A percentile compares a stretch with the other conserved stretches of the same genome.
Conservation (phyloP, 257 asterid genomes). For the Jacaranda copaia region DNA sequence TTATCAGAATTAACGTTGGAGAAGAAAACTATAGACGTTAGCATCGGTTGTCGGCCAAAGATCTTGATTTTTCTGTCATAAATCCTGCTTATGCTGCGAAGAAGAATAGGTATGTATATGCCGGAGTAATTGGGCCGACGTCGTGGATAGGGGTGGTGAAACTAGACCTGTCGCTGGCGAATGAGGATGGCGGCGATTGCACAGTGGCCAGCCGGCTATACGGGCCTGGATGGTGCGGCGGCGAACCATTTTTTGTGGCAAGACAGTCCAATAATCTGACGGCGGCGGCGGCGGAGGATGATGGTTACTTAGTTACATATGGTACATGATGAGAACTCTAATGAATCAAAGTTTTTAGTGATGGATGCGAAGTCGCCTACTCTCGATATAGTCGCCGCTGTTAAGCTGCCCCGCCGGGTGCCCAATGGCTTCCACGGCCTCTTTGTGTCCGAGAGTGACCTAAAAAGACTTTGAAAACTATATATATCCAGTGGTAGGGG, state of each 20-base stretch:
- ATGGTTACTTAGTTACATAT: slow-evolving; percentile 62
- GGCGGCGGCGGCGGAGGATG: slow-evolving; percentile 50
- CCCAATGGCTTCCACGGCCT: slow-evolving; percentile 76
- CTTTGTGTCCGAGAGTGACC: slow-evolving; percentile 53
- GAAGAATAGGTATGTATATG: slow-evolving; percentile 34
- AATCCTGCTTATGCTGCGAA: slow-evolving; percentile 49
- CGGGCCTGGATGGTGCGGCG: slow-evolving; percentile 35
- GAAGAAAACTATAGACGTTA: slow-evolving; percentile 44
- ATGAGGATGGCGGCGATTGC: neutral
- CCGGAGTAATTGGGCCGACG: neutral
- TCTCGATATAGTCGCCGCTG: slow-evolving; percentile 62
- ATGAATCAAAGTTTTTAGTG: slow-evolving; percentile 60
- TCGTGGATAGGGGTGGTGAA: slow-evolving; percentile 42
- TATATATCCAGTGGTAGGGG: too few species aligned
- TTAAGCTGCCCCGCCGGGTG: slow-evolving; percentile 59
- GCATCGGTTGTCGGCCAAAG: slow-evolving; percentile 40
- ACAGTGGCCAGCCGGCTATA: slow-evolving; percentile 35
- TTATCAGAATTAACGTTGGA: slow-evolving; percentile 47
- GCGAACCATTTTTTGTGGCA: slow-evolving; percentile 48
- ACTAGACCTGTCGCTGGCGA: neutral
- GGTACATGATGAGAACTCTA: slow-evolving; percentile 57
- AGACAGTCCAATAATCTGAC: slow-evolving; percentile 37
- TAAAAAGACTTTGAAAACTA: slow-evolving; percentile 29
- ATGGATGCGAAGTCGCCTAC: slow-evolving; percentile 72
- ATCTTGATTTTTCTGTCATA: slow-evolving; percentile 50